Base-by-base conservation (phyloP, 202 grass and related monocot species). In the Elaeis oleifera region DNA sequence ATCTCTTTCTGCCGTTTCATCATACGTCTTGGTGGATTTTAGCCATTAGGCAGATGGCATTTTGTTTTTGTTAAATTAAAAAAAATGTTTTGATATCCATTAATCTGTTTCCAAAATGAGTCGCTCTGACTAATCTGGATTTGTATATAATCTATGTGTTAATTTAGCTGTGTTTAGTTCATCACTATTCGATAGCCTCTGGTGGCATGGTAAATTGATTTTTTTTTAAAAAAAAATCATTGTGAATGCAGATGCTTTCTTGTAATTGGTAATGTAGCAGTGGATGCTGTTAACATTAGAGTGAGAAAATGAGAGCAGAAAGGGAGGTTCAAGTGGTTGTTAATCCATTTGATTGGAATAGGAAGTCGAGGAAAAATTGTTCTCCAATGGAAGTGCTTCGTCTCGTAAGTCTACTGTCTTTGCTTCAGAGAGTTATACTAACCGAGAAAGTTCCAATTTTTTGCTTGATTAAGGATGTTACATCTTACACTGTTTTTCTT, bases 261-360 rank as follows among this genome's bases (percentile, higher is more conserved):
- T 1, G 14, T 36, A 53, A 50, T 17, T 13, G 18, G 21, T 14
- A 56, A 22, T 39, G 21, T 20, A 25, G 16, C 8, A 3, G 22
- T 18, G 13, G 8, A 31, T 31, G 57, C 27, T 59, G 2, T 32
- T 16, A 16, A 17, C 5, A 20, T 28, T 27, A 59, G 15, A 17
- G 23, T 27, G 5, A 31, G 57, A 59, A 27, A n/a, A 59, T 59
- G 57, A 16, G 4, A 28, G 57, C 23, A 17, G 25, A 59, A 32
- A 29, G 51, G 21, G 54, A 53, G 18, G 65, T 4, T 36, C 3
- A 27, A 20, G 19, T 19, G 21, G 51, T 68, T 56, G 23, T 68
- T 68, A 25, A 68, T 56, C 36, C 56, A 13, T 23, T 68, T 21
- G 65, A 68, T n/a, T 68, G 52, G 52, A 55, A 51, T 39, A 32